These are phyloP conservation scores for Thamnidium elegans DNA, from an alignment of 192 early-diverging fungal genomes.

Conservation along the genomic window DNA sequence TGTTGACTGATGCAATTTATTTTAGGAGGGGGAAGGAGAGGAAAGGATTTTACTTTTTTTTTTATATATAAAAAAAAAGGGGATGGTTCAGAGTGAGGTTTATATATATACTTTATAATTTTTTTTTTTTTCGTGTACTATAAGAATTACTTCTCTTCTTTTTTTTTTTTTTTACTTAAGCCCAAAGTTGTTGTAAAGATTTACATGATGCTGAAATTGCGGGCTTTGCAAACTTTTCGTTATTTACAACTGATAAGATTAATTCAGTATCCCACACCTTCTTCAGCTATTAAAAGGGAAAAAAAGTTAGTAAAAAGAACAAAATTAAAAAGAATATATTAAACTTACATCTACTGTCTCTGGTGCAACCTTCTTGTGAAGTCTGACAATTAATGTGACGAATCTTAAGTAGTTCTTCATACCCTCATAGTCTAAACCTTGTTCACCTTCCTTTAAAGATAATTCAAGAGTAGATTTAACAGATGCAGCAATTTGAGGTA, in stretches of 20 bases:
- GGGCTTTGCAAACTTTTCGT: conserved; percentile 10
- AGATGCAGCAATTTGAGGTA: conserved; percentile 5
- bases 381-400: neutral
- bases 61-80: too few relatives aligned
- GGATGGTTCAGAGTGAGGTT: neutral
- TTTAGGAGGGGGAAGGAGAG: neutral
- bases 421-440: neutral
- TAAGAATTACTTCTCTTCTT: too few relatives aligned
- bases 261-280: conserved; percentile 14
- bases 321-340: neutral
- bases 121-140: too few relatives aligned
- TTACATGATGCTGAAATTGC: conserved; percentile 8
- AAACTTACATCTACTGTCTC: conserved; percentile 12
- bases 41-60: too few relatives aligned
- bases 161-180: conserved; percentile 8
- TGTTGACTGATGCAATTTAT: too few relatives aligned
- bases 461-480: neutral
- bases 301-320: neutral
- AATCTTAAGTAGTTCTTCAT: conserved; percentile 14
- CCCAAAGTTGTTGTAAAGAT: conserved; percentile 8
- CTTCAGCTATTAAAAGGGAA: conserved; percentile 12
- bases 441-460: conserved; percentile 2
- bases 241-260: conserved; percentile 1
- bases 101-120: too few relatives aligned
- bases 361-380: conserved; percentile 12